These are phyloP conservation scores for Anacardium occidentale DNA, from an alignment of 345 rosid species.

Conservation along the genomic window DNA sequence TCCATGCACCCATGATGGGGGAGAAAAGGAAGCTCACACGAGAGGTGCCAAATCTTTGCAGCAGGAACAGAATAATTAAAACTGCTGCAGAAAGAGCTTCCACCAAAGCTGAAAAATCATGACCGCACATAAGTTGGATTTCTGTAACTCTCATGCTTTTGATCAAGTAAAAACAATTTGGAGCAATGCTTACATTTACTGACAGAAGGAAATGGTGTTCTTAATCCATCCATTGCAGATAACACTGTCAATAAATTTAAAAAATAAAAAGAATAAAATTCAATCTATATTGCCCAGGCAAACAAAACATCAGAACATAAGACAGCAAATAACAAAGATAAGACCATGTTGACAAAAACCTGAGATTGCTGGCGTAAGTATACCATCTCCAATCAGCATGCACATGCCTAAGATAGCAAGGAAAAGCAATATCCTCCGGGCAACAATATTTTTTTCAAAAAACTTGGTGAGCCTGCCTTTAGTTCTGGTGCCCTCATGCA, in stretches of 20 bases:
- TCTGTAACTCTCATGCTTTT: conserved; percentile 6
- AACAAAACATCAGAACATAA: background rate
- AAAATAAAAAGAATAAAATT: conserved; percentile 1
- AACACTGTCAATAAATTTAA: conserved; percentile 42
- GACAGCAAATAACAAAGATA: background rate
- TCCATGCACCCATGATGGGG: conserved; percentile 87
- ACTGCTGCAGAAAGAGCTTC: conserved; percentile 69
- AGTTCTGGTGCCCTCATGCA: conserved; percentile 27
- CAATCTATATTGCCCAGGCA: background rate
- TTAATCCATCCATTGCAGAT: conserved; percentile 66
- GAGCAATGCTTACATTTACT: conserved; percentile 44
- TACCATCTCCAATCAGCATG: conserved; percentile 90
- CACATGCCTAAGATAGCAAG: conserved; percentile 83
- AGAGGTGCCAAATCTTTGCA: conserved; percentile 83
- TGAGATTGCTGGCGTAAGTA: conserved; percentile 88
- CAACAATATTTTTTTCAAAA: conserved; percentile 57
- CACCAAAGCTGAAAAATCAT: conserved; percentile 58
- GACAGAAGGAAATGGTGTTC: conserved; percentile 59
- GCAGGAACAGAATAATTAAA: conserved; percentile 64
- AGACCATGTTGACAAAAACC: conserved; percentile 35
- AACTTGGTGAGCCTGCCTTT: conserved; percentile 49
- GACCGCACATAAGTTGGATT: background rate
- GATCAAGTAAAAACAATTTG: background rate
- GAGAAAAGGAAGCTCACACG: conserved; percentile 84
- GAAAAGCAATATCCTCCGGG: conserved; percentile 58